Conservation (phyloP, 129 eudicot genomes). For the Logfia minima region DNA sequence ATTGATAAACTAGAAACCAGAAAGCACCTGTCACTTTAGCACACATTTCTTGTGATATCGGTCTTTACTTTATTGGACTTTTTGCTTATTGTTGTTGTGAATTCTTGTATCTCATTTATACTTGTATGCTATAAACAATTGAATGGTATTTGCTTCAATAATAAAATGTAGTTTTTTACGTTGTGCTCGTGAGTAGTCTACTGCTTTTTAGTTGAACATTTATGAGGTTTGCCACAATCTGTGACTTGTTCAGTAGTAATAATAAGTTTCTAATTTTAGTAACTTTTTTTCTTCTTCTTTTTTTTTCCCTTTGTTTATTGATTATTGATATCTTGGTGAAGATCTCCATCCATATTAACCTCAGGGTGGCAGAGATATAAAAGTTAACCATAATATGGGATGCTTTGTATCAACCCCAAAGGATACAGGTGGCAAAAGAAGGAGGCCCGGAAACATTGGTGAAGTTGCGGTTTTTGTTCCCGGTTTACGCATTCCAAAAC, state of each 20-base stretch:
- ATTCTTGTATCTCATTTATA: slow-evolving; percentile 17
- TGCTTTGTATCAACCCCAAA: slow-evolving; percentile 75
- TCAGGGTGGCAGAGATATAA: slow-evolving; percentile 38
- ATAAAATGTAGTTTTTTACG: slow-evolving; percentile 24
- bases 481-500: slow-evolving; percentile 87
- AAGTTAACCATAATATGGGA: slow-evolving; percentile 62
- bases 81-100: slow-evolving; percentile 10
- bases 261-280: slow-evolving; percentile 16
- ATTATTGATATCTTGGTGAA: slow-evolving; percentile 28
- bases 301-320: slow-evolving; percentile 21
- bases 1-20: slow-evolving; percentile 24
- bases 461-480: slow-evolving; percentile 89
- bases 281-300: background rate
- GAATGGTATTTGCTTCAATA: slow-evolving; percentile 6
- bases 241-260: slow-evolving; percentile 26
- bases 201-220: slow-evolving; percentile 62
- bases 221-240: slow-evolving; percentile 40
- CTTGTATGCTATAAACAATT: slow-evolving; percentile 37
- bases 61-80: slow-evolving; percentile 21
- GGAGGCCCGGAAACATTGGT: slow-evolving; percentile 85
- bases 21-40: slow-evolving; percentile 33
- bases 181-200: slow-evolving; percentile 49
- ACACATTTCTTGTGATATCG: slow-evolving; percentile 53
- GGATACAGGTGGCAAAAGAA: slow-evolving; percentile 73
- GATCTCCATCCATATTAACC: slow-evolving; percentile 21